Conservation (phyloP, 139 green algal genomes). For the Spirogloea muscicola region DNA sequence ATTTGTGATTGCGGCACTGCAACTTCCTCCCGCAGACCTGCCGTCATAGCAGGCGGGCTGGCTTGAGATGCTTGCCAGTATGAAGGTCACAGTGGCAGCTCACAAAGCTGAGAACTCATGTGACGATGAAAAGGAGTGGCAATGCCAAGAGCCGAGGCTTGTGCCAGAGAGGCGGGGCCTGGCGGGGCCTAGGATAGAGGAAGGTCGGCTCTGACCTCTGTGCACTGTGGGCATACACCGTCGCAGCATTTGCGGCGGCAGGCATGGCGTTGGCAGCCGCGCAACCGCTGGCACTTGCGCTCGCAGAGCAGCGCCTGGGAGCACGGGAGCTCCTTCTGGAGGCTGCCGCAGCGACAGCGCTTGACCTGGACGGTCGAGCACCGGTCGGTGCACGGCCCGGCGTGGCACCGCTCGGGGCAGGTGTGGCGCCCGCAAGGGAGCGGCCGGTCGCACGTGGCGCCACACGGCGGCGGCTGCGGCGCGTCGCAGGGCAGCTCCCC, state of each 20-base stretch:
- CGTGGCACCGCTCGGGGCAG: slow-evolving; percentile 64
- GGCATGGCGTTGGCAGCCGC: slow-evolving; percentile 51
- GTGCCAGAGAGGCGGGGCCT: no score
- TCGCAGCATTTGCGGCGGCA: slow-evolving; percentile 83
- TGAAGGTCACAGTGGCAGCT: no score
- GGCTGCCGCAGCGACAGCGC: slow-evolving; percentile 54
- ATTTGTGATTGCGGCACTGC: slow-evolving; percentile 75
- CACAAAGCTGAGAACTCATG: no score
- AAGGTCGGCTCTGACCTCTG: slow-evolving; percentile 64
- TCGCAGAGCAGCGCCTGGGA: slow-evolving; percentile 64
- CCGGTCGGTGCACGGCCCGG: slow-evolving; percentile 56
- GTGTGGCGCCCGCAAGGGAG: slow-evolving; percentile 71
- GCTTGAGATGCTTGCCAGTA: no score
- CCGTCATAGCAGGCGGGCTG: background rate
- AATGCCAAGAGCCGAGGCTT: no score
- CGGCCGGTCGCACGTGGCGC: slow-evolving; percentile 73
- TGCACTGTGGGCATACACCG: slow-evolving; percentile 74
- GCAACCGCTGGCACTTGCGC: slow-evolving; percentile 38
- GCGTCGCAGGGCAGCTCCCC: no score
- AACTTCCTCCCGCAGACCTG: slow-evolving; percentile 64
- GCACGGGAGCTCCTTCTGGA: slow-evolving; percentile 51
- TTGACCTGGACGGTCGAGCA: slow-evolving; percentile 54
- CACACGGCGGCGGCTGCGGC: slow-evolving; percentile 69
- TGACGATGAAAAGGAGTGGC: no score
- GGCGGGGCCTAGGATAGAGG: no score